These are phyloP conservation scores for Dioszegia crocea DNA, from an alignment of 768 basidiomycete genomes.

Conservation along the genomic window DNA sequence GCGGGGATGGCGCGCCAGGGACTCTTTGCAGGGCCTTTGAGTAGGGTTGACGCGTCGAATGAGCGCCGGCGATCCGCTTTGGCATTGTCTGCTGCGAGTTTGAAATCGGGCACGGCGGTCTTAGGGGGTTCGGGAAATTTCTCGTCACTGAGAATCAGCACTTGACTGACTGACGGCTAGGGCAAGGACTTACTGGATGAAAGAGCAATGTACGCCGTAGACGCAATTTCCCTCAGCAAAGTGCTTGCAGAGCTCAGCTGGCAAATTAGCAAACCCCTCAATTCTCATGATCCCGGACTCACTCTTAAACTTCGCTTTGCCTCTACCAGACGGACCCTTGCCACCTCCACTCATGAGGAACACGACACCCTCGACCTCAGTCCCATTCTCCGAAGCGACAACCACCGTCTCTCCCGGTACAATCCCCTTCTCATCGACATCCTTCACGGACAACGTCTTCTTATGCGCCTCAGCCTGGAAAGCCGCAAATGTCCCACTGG, in stretches of 20 bases:
- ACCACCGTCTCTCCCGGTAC: constrained; percentile 30
- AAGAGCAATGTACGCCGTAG: constrained; percentile 49
- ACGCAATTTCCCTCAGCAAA: constrained; percentile 44
- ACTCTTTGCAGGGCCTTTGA: constrained; percentile 10
- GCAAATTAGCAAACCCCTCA: not conserved
- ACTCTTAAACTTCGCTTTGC: constrained; percentile 46
- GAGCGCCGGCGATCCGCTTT: constrained; percentile 10
- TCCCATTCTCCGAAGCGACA: constrained; percentile 25
- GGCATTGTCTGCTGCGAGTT: not conserved
- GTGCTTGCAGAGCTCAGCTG: constrained; percentile 47
- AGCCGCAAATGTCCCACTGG: constrained; percentile 37
- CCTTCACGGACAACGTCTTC: constrained; percentile 13
- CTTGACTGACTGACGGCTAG: not conserved
- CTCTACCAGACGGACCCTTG: constrained; percentile 41
- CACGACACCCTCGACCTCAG: constrained; percentile 35
- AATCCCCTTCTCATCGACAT: constrained; percentile 13
- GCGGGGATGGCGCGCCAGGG: constrained; percentile 11
- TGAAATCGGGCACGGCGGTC: not conserved
- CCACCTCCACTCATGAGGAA: constrained; percentile 49
- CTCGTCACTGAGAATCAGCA: constrained; percentile 1
- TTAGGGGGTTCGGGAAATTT: not conserved
- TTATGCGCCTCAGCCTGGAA: constrained; percentile 19
- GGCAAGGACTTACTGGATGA: constrained; percentile 37
- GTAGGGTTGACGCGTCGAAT: not conserved
- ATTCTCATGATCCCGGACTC: constrained; percentile 9